A percentile compares a stretch with the other conserved stretches of the same genome.
Evolutionary conservation across 2,329 filamentous ascomycete species (phyloP).

Genomic region (Talaromyces atroroseus): DNA sequence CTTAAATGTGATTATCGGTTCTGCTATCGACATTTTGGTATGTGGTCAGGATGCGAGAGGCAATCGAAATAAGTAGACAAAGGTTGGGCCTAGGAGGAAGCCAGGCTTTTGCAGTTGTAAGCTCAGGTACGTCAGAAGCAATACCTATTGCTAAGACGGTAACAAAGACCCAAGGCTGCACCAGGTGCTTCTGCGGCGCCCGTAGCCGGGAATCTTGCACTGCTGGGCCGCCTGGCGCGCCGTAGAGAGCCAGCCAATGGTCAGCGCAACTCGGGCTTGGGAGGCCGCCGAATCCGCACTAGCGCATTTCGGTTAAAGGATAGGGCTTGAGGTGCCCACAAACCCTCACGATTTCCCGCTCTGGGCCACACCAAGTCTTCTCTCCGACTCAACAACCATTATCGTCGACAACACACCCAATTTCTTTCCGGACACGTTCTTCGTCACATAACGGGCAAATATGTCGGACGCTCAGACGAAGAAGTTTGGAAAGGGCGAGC

Average conservation of each 20-base stretch:
- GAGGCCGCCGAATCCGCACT: slow-evolving; percentile 27
- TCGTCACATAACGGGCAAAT: slow-evolving; percentile 43
- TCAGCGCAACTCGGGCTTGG: background rate
- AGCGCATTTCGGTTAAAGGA: slow-evolving; percentile 35
- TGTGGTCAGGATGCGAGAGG: background rate
- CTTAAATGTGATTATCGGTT: slow-evolving; percentile 92
- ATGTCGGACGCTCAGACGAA: slow-evolving; percentile 66
- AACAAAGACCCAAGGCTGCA: slow-evolving; percentile 12
- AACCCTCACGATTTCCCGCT: slow-evolving; percentile 36
- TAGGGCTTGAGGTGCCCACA: slow-evolving; percentile 42
- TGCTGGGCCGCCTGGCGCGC: background rate
- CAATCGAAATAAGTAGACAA: background rate
- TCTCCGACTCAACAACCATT: slow-evolving; percentile 36
- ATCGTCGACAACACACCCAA: slow-evolving; percentile 36
- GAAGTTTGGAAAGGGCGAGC: slow-evolving; percentile 96
- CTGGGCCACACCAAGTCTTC: slow-evolving; percentile 31
- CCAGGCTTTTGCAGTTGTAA: background rate
- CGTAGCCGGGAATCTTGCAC: slow-evolving; percentile 5
- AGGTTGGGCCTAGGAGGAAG: background rate
- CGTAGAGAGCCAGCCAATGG: slow-evolving; percentile 13
- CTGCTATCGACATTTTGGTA: slow-evolving; percentile 65
- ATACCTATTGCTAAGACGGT: slow-evolving; percentile 7
- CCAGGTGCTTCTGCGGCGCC: background rate
- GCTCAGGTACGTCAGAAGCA: slow-evolving; percentile 10
- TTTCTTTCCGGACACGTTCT: slow-evolving; percentile 30